Percentiles rank a stretch among this genome's conserved stretches.
Evolutionary conservation across 208 protist species (phyloP).

Genomic region (Acanthamoeba culbertsoni): DNA sequence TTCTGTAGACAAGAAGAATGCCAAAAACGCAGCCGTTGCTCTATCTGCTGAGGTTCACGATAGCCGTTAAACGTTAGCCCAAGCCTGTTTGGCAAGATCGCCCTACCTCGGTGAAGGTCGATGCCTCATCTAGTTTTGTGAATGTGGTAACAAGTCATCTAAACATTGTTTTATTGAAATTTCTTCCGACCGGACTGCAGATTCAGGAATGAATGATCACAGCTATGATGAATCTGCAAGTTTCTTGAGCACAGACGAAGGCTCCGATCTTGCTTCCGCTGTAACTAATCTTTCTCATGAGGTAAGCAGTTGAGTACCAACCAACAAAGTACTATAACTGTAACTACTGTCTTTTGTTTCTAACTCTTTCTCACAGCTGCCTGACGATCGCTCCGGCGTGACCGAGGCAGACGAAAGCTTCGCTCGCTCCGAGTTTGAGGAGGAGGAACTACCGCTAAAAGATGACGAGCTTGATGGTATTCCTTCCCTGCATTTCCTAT

Average conservation of each 20-base stretch:
- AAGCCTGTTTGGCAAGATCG: too few relatives aligned
- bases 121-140: too few relatives aligned
- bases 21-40: too few relatives aligned
- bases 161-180: background rate
- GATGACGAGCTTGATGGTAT: background rate
- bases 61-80: too few relatives aligned
- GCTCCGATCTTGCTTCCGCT: background rate
- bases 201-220: background rate
- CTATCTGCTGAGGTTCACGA: too few relatives aligned
- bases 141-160: too few relatives aligned
- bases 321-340: too few relatives aligned
- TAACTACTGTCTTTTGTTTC: too few relatives aligned
- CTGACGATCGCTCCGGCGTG: background rate
- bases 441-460: background rate
- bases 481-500: background rate
- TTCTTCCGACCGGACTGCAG: background rate
- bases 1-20: background rate
- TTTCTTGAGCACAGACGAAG: background rate
- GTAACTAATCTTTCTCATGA: slow-evolving; percentile 2
- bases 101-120: too few relatives aligned
- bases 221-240: background rate
- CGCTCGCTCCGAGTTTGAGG: background rate
- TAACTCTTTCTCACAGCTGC: background rate
- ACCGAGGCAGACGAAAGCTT: background rate
- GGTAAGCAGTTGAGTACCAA: background rate